Base-by-base conservation (phyloP, 495 filamentous ascomycete species). In the Cercophora scortea region DNA sequence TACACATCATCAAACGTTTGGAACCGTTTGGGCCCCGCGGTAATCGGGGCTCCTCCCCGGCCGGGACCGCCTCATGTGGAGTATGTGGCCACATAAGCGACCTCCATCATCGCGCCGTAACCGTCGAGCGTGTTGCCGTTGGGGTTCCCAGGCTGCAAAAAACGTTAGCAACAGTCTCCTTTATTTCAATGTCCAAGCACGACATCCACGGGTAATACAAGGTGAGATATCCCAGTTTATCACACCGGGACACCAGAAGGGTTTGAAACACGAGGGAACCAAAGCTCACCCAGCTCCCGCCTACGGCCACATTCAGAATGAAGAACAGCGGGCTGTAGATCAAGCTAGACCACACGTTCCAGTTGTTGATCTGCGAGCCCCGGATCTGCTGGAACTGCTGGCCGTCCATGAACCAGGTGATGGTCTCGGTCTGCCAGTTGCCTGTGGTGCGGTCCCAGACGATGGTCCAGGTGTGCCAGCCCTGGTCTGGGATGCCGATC, bases 291-390 rank as follows among this genome's bases (percentile, higher is more conserved):
- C 72, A 79, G 49, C 55, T 51, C 1, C 75, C 76, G 7, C 76
- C 75, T 45, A 79, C 74, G 4, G 76, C 76, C 1, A 79, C 71
- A 47, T 79, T 79, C 25, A 78, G 56, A 43, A 74, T 73, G 36
- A 78, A 67, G 52, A 64, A 78, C 49, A 73, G 55, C 0, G 69
- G 64, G 32, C 50, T 61, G 5, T 63, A 56, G 0, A 68, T 64
- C 32, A 79, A 49, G 36, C 58, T 59, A 35, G 53, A 58, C 74
- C 74, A 78, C 18, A 70, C 68, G 6, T 15, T 42, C 50, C 59
- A 42, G 55, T 71, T 60, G 32, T 50, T 53, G 34, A 79, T 54
- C 51, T 64, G 58, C 17, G 53, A 44, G 6, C 74, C 76, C 6
- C 61, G 51, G 38, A 78, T 42, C 49, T 68, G 62, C 47, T 70